Percentiles rank a stretch among this genome's conserved stretches.
These are phyloP conservation scores for Plectosphaerella cucumerina DNA, from an alignment of 2,329 filamentous ascomycete genomes.

Conservation along the genomic window DNA sequence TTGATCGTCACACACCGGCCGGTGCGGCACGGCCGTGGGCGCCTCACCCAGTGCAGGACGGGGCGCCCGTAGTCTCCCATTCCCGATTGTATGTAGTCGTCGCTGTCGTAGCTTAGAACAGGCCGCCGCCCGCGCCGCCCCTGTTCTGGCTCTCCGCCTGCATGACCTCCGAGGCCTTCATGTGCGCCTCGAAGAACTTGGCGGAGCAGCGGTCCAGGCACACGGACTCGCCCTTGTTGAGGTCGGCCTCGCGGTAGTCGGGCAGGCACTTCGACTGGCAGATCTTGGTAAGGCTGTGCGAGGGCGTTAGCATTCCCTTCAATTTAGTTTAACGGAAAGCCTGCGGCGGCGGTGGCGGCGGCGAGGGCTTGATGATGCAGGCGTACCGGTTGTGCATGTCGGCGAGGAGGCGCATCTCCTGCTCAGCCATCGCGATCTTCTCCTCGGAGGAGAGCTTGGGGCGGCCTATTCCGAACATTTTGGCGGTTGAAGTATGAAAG, in stretches of 20 bases:
- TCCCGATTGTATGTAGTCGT: too few relatives aligned
- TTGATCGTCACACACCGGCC: neutral
- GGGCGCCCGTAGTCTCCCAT: constrained; percentile 8
- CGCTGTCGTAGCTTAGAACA: constrained; percentile 26
- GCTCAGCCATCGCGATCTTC: constrained; percentile 95
- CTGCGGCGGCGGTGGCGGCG: neutral
- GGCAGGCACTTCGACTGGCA: constrained; percentile 95
- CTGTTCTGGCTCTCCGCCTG: constrained; percentile 75
- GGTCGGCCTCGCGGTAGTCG: constrained; percentile 90
- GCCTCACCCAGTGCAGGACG: constrained; percentile 4
- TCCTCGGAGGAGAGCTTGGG: constrained; percentile 91
- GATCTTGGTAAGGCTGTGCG: constrained; percentile 70
- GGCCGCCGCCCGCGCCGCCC: constrained; percentile 51
- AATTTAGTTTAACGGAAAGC: too few relatives aligned
- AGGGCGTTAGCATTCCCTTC: neutral
- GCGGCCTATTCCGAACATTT: constrained; percentile 46
- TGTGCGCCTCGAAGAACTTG: constrained; percentile 98
- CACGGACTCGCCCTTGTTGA: constrained; percentile 98
- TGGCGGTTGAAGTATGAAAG: constrained; percentile 12
- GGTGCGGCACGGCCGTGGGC: neutral
- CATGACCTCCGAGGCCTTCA: constrained; percentile 97
- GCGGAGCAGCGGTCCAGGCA: constrained; percentile 95
- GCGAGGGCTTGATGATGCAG: constrained; percentile 1
- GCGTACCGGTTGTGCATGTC: constrained; percentile 96
- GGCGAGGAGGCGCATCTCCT: constrained; percentile 94